A percentile compares a stretch with the other conserved stretches of the same genome.
Conservation (phyloP, 257 asterid genomes). For the Jaltomata sinuosa region DNA sequence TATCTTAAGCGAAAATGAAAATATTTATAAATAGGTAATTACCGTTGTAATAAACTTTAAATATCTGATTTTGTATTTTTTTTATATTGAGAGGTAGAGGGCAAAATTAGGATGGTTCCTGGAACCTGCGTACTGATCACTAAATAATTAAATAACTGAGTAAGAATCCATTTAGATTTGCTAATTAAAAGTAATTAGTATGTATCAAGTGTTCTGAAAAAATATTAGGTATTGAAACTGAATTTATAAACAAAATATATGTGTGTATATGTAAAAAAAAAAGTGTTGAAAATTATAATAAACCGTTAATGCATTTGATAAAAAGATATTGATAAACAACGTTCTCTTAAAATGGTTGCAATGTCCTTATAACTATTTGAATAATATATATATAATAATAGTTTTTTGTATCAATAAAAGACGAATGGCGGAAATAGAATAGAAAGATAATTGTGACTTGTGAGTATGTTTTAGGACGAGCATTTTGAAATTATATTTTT, state of each 20-base stretch:
- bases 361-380: too few relatives aligned
- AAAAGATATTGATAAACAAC: too few relatives aligned
- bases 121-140: slow-evolving; percentile 4
- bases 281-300: too few relatives aligned
- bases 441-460: too few relatives aligned
- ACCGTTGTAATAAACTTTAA: neutral
- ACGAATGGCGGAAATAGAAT: too few relatives aligned
- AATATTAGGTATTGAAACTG: neutral
- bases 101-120: neutral
- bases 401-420: too few relatives aligned
- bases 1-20: neutral
- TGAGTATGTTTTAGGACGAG: too few relatives aligned
- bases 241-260: neutral
- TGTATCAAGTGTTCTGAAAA: neutral
- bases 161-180: neutral
- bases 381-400: too few relatives aligned
- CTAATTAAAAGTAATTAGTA: neutral
- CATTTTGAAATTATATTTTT: too few relatives aligned
- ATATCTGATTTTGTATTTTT: neutral
- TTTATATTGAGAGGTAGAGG: neutral
- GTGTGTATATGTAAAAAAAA: too few relatives aligned
- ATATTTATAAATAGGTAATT: neutral
- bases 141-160: neutral
- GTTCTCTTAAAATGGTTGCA: too few relatives aligned
- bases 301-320: too few relatives aligned